Base-by-base conservation (phyloP, 2,329 filamentous ascomycete genomes). In the Fusarium veterinarium region DNA sequence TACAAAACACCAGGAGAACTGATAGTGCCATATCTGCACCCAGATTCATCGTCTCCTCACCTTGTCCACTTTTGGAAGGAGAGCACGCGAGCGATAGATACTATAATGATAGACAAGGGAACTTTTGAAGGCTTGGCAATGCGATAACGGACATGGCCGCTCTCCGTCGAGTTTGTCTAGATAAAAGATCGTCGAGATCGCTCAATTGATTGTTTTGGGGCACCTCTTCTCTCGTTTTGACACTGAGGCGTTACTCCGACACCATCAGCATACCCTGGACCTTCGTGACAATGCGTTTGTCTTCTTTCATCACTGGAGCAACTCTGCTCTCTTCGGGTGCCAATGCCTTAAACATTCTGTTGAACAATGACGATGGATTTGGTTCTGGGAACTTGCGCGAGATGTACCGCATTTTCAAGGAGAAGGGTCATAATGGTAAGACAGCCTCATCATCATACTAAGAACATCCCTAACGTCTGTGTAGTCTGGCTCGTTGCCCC, bases 361-460 rank as follows among this genome's bases (percentile, higher is more conserved):
- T 80, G 0, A 79, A 75, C 19, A 80, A 80, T 38, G 78, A 80
- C 11, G 79, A 80, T 51, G 77, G 79, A 4, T 80, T 80, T 7
- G 78, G 74, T 8, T 80, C 79, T 5, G 77, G 62, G 8, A 80
- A 80, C 28, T 56, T 80, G 38, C 74, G 79, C 7, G 78, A 80
- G 58, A 62, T 75, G 14, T 79, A 80, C 42, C 77, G 77, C 11
- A 64, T 79, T 10, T 64, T 80, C 13, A 80, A 78, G 28, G 70
- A 74, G 7, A 73, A 76, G 20, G 77, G 77, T 1, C 79, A 80
- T 23, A 71, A 79, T 35, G 77, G 79, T 79, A 25, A 4, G 40
- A 1, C 13, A 12, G 23, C 8, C 17, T 13, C 12, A 6, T 8
- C 6, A 3, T 2, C 1, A 20, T 11, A 5, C 3, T 5, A 17